A percentile compares a stretch with the other conserved stretches of the same genome.
Conservation (phyloP, 176 grass and related monocot species). For the Oryza longistaminata region DNA sequence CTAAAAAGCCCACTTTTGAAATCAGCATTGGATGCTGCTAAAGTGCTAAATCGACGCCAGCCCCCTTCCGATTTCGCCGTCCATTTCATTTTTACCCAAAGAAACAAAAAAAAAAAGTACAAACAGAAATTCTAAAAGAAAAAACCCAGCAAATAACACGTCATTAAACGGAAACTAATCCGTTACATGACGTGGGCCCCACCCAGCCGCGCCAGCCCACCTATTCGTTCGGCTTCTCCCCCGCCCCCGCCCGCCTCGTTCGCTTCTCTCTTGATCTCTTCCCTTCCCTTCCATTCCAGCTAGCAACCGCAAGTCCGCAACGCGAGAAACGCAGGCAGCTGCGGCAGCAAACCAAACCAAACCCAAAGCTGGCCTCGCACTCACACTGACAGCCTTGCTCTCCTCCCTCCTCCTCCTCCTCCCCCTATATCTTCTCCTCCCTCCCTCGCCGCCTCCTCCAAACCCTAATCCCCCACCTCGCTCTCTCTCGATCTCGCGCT, state of each 20-base stretch:
- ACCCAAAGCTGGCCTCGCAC: constrained; percentile 46
- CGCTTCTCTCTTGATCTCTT: background rate
- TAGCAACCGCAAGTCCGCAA: constrained; percentile 16
- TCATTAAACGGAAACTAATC: constrained; percentile 13
- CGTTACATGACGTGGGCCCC: constrained; percentile 8
- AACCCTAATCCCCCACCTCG: constrained; percentile 35
- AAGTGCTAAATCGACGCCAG: too few species aligned
- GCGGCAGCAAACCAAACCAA: background rate
- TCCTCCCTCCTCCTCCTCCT: constrained; percentile 8
- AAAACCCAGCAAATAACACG: background rate
- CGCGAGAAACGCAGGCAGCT: constrained; percentile 22
- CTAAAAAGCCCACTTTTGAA: too few species aligned
- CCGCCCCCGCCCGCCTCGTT: background rate
- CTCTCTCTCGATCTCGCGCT: background rate
- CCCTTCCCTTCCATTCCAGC: constrained; percentile 8
- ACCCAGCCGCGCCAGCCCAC: background rate
- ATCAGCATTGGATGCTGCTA: background rate
- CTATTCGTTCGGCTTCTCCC: background rate
- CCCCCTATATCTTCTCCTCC: constrained; percentile 42
- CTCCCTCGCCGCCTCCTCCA: background rate
- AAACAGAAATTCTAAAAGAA: background rate
- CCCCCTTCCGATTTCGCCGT: background rate
- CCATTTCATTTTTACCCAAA: background rate
- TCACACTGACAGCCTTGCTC: constrained; percentile 59
- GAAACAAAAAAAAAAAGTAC: background rate